Evolutionary conservation across 2,329 filamentous ascomycete genomes (phyloP).

Genomic region (Pseudogymnoascus sp.): DNA sequence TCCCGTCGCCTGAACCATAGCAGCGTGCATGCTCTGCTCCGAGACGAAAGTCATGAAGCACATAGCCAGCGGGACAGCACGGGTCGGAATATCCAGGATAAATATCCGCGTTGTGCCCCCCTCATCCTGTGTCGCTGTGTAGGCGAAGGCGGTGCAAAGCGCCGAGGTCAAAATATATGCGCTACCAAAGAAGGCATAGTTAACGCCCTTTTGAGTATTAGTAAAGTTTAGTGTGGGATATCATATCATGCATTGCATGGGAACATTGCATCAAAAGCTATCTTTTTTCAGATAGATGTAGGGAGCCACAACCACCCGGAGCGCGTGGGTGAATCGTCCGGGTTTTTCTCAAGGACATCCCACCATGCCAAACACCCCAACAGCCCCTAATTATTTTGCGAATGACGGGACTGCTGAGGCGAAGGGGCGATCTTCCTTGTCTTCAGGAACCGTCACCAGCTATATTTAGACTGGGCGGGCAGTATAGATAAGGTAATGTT

Average conservation of each 20-base stretch:
- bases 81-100: slow-evolving; percentile 74
- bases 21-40: slow-evolving; percentile 39
- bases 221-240: slow-evolving; percentile 19
- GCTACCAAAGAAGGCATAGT: slow-evolving; percentile 42
- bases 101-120: slow-evolving; percentile 70
- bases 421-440: slow-evolving; percentile 52
- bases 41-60: slow-evolving; percentile 67
- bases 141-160: slow-evolving; percentile 70
- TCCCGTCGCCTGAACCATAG: slow-evolving; percentile 64
- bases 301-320: slow-evolving; percentile 32
- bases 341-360: slow-evolving; percentile 44
- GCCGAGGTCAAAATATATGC: slow-evolving; percentile 49
- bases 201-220: slow-evolving; percentile 39
- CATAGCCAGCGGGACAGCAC: slow-evolving; percentile 74
- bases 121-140: slow-evolving; percentile 82
- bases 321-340: slow-evolving; percentile 32
- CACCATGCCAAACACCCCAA: slow-evolving; percentile 49
- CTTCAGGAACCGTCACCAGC: slow-evolving; percentile 52
- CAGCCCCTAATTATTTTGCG: slow-evolving; percentile 43
- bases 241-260: background rate
- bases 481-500: slow-evolving; percentile 52
- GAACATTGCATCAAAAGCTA: background rate
- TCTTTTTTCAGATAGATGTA: slow-evolving; percentile 26
- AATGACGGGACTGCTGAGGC: slow-evolving; percentile 44
- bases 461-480: slow-evolving; percentile 46